Percentiles rank a stretch among this genome's conserved stretches.
These are phyloP conservation scores for Hypoxylon intermedium DNA, from an alignment of 495 filamentous ascomycete genomes.

Conservation along the genomic window DNA sequence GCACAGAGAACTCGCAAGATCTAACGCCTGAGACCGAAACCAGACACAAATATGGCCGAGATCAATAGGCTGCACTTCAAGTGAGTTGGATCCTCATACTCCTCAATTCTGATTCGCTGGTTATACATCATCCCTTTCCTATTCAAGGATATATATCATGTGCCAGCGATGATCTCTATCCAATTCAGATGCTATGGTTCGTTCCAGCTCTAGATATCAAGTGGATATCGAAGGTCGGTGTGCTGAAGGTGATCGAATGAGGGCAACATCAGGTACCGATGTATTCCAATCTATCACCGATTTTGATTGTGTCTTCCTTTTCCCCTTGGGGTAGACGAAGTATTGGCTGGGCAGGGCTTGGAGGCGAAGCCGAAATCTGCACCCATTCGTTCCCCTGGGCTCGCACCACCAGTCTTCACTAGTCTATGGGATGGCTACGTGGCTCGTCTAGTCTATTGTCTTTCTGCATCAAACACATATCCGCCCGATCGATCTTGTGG, in stretches of 20 bases:
- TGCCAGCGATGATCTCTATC: constrained; percentile 12
- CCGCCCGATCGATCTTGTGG: constrained; percentile 19
- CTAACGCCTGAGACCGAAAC: not conserved
- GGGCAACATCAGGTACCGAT: not conserved
- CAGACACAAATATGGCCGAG: constrained; percentile 33
- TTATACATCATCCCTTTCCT: constrained; percentile 13
- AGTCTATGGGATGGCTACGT: too few relatives aligned
- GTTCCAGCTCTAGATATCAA: constrained; percentile 11
- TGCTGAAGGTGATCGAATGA: not conserved
- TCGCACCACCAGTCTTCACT: too few relatives aligned
- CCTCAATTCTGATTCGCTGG: constrained; percentile 9
- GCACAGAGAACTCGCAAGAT: not conserved
- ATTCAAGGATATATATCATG: constrained; percentile 4
- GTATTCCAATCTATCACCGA: not conserved
- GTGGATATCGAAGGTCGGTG: constrained; percentile 1
- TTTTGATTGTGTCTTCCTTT: too few relatives aligned
- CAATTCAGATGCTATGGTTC: constrained; percentile 1
- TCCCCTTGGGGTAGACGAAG: too few relatives aligned
- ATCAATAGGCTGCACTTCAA: constrained; percentile 56
- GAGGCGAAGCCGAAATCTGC: too few relatives aligned
- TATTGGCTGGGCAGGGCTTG: too few relatives aligned
- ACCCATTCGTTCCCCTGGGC: too few relatives aligned
- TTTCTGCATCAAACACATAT: not conserved
- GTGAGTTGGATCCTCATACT: constrained; percentile 38
- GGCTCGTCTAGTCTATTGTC: not conserved